Evolutionary conservation across 2,329 filamentous ascomycete species (phyloP).

Genomic region (Penicillium vulpinum): DNA sequence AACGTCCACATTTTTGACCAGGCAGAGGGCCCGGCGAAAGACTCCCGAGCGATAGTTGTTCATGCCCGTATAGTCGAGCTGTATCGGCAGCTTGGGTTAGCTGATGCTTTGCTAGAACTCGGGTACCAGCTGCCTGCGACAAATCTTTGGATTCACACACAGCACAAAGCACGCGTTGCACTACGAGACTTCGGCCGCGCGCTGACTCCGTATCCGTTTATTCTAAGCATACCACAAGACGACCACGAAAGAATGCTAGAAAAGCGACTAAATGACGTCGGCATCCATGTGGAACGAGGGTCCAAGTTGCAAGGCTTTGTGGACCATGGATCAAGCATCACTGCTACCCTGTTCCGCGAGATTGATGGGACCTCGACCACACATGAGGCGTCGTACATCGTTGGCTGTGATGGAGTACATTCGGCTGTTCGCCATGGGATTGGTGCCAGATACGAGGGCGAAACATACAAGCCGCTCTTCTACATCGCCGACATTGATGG

Average conservation of each 20-base stretch:
- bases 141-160: constrained; percentile 37
- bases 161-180: constrained; percentile 23
- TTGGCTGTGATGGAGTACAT: constrained; percentile 56
- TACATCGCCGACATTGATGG: constrained; percentile 47
- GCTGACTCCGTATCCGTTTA: constrained; percentile 34
- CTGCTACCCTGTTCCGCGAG: constrained; percentile 22
- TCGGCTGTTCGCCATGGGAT: constrained; percentile 49
- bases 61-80: constrained; percentile 55
- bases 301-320: constrained; percentile 28
- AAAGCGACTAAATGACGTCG: constrained; percentile 25
- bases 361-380: constrained; percentile 21
- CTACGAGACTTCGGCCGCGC: constrained; percentile 26
- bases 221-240: constrained; percentile 31
- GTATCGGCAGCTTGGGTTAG: constrained; percentile 48
- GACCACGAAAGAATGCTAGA: constrained; percentile 33
- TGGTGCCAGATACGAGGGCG: constrained; percentile 45
- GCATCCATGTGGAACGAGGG: constrained; percentile 30
- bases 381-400: constrained; percentile 45
- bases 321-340: constrained; percentile 24
- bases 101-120: constrained; percentile 37
- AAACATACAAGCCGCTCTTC: constrained; percentile 47
- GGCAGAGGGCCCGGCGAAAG: constrained; percentile 35
- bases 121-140: constrained; percentile 43
- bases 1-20: constrained; percentile 49
- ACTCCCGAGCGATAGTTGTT: constrained; percentile 46